phyloP scores from a whole-genome alignment of 2,329 filamentous ascomycete genomes.

The Fusarium tricinctum region DNA sequence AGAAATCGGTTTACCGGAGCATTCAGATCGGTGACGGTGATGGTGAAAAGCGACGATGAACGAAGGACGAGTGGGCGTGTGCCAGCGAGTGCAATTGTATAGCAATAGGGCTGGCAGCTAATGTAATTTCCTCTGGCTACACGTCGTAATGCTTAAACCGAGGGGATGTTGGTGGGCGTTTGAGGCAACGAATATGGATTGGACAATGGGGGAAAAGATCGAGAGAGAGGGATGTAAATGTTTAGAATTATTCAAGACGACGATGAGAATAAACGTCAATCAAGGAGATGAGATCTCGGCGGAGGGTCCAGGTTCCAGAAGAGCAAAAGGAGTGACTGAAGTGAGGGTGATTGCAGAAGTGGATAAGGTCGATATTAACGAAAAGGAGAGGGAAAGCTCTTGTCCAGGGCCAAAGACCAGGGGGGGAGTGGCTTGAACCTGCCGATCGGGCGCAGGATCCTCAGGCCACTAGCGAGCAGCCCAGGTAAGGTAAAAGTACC shows the following conservation, averaged over 20 bases:
- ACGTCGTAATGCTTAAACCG: slow-evolving; percentile 17
- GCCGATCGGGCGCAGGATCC: slow-evolving; percentile 54
- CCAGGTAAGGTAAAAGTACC: slow-evolving; percentile 10
- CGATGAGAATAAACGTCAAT: slow-evolving; percentile 45
- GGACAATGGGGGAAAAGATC: slow-evolving; percentile 22
- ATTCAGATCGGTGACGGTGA: slow-evolving; percentile 52
- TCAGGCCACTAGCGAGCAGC: slow-evolving; percentile 50
- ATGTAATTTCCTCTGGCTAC: slow-evolving; percentile 16
- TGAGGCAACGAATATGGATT: slow-evolving; percentile 25
- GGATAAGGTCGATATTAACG: slow-evolving; percentile 57
- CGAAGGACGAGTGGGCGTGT: slow-evolving; percentile 26
- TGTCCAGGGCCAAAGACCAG: slow-evolving; percentile 47
- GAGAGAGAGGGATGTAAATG: slow-evolving; percentile 42
- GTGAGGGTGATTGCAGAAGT: slow-evolving; percentile 57
- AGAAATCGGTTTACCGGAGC: slow-evolving; percentile 52
- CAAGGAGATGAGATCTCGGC: slow-evolving; percentile 44
- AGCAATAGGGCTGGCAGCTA: slow-evolving; percentile 12
- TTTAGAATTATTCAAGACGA: slow-evolving; percentile 41
- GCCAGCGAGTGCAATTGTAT: slow-evolving; percentile 34
- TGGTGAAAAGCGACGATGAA: slow-evolving; percentile 30
- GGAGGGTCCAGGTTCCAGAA: slow-evolving; percentile 47
- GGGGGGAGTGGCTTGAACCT: slow-evolving; percentile 53
- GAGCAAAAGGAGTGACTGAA: slow-evolving; percentile 58
- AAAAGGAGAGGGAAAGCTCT: slow-evolving; percentile 56
- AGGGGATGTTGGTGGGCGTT: slow-evolving; percentile 18